Percentiles rank a stretch among this genome's conserved stretches.
These are phyloP conservation scores for Sugiyamaella americana DNA, from an alignment of 805 yeast species.

Conservation along the genomic window DNA sequence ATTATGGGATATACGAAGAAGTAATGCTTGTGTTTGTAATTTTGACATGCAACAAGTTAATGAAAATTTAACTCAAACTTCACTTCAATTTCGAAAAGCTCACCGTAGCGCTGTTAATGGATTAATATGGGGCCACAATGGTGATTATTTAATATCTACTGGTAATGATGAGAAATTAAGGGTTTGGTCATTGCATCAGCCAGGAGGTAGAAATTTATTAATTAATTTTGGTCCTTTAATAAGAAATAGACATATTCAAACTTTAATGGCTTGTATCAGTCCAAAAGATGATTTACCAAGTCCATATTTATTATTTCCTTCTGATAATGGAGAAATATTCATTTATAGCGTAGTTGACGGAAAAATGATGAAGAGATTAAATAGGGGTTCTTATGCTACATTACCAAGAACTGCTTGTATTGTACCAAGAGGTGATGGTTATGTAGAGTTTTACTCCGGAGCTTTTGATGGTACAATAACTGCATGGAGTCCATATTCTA, in stretches of 20 bases:
- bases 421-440: slow-evolving; percentile 41
- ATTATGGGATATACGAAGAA: slow-evolving; percentile 79
- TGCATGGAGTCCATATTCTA: slow-evolving; percentile 37
- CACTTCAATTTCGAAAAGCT: slow-evolving; percentile 40
- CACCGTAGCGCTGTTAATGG: slow-evolving; percentile 80
- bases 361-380: slow-evolving; percentile 52
- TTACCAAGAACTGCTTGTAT: slow-evolving; percentile 46
- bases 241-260: slow-evolving; percentile 56
- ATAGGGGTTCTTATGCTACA: slow-evolving; percentile 37
- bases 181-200: slow-evolving; percentile 64
- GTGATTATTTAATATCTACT: slow-evolving; percentile 54
- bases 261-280: slow-evolving; percentile 49
- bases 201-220: slow-evolving; percentile 50
- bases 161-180: slow-evolving; percentile 79
- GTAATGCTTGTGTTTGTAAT: slow-evolving; percentile 55
- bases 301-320: slow-evolving; percentile 61
- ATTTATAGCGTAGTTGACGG: slow-evolving; percentile 58
- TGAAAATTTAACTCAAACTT: slow-evolving; percentile 24
- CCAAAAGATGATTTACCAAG: slow-evolving; percentile 47
- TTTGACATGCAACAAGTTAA: slow-evolving; percentile 52
- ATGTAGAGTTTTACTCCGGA: slow-evolving; percentile 50
- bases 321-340: slow-evolving; percentile 67
- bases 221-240: slow-evolving; percentile 75
- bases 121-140: slow-evolving; percentile 62
- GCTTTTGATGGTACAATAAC: slow-evolving; percentile 61